Conservation (phyloP, 1,139 yeast genomes). For the Blastobotrys elegans region DNA sequence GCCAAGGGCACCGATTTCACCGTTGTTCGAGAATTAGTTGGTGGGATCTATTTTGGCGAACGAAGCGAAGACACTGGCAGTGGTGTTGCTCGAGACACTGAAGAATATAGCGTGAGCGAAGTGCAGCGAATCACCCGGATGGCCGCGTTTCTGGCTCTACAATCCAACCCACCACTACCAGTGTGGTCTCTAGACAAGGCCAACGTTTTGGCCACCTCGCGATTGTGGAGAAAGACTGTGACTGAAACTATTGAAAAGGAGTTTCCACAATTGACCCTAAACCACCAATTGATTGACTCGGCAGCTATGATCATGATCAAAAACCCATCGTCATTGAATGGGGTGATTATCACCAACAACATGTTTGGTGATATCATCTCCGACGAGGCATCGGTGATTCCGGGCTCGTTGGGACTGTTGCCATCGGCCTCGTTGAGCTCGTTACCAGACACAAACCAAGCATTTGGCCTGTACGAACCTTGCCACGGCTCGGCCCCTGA, state of each 20-base stretch:
- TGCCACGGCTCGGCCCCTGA: conserved; percentile 99
- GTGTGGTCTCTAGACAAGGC: conserved; percentile 97
- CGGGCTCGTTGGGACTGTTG: conserved; percentile 91
- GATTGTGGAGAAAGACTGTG: conserved; percentile 94
- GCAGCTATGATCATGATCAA: conserved; percentile 97
- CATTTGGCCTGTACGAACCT: conserved; percentile 96
- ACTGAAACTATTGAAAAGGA: conserved; percentile 77
- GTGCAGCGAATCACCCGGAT: conserved; percentile 92
- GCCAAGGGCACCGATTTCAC: conserved; percentile 87
- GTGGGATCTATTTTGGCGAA: conserved; percentile 96
- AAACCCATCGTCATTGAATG: conserved; percentile 84
- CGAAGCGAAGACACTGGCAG: conserved; percentile 86
- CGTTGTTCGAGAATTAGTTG: conserved; percentile 94
- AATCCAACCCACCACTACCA: conserved; percentile 87
- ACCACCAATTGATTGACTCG: conserved; percentile 94
- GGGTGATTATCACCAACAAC: conserved; percentile 85
- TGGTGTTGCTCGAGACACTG: conserved; percentile 89
- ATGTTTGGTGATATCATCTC: conserved; percentile 98
- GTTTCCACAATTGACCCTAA: conserved; percentile 79
- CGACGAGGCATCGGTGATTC: conserved; percentile 96
- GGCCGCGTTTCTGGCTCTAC: conserved; percentile 97
- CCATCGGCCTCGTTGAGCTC: conserved; percentile 97
- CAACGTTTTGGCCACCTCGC: conserved; percentile 89
- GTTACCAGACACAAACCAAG: conserved; percentile 86
- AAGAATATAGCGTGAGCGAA: conserved; percentile 82